Evolutionary conservation across 2,329 filamentous ascomycete species (phyloP), one percentile per base, ranked within the genome.

Genomic region (Phaeosphaeria sp.): DNA sequence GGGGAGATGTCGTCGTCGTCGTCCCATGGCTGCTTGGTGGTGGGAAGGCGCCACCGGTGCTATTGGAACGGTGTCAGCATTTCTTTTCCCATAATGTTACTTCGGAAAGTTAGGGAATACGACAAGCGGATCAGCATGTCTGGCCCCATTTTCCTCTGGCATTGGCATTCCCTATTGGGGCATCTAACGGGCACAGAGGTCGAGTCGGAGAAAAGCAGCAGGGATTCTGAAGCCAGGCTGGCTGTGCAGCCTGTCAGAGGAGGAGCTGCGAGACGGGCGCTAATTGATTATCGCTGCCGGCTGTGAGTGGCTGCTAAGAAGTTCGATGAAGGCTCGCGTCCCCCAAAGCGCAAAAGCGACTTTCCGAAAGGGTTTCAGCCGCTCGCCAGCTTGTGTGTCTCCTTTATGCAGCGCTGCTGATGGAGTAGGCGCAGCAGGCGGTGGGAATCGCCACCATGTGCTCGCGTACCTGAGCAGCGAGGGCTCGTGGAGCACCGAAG

Each of bases 121-220:
- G 74, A 75, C 72, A 67, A 75, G 73, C 72, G 62, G 74, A 75
- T 73, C 71, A 76, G 74, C 69, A 64, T 66, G 64, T 65, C 67
- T 67, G 65, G 71, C 66, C 66, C 65, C 69, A 59, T 67, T 64
- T 64, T 63, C 22, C 22, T 52, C 60, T 58, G 64, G 59, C 56
- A 62, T 67, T 64, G 59, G 62, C 52, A 56, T 61, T 50, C 51
- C 58, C 65, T 58, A 72, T 77, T 76, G 72, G 72, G 62, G 17
- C 50, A 65, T 57, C 58, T 69, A 67, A 69, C 65, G 58, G 55
- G 56, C 59, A 59, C 65, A 69, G 66, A 62, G 52, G 67, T 69
- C 68, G 59, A 72, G 54, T 74, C 70, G 72, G 71, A 72, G 67
- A 69, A 70, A 72, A 64, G 39, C 59, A 67, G 60, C 72, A 74